phyloP scores from a whole-genome alignment of 2,329 filamentous ascomycete genomes.

The Lachnellula cervina region DNA sequence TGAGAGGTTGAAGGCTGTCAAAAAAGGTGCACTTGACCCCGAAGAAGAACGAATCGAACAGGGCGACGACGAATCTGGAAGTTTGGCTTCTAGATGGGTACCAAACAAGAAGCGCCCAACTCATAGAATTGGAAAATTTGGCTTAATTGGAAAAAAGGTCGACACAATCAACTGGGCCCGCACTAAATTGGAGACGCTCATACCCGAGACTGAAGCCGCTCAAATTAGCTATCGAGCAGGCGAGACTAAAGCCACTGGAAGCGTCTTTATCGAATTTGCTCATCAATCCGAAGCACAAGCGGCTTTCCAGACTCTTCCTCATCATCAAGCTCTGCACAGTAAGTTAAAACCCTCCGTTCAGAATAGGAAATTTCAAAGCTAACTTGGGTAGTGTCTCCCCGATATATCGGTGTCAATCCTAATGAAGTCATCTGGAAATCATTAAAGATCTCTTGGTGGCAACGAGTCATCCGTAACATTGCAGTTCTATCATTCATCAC shows the following conservation, averaged over 20 bases:
- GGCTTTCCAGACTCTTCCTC: slow-evolving; percentile 80
- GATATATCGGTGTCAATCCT: slow-evolving; percentile 78
- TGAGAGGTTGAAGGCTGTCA: slow-evolving; percentile 61
- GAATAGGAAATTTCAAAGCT: slow-evolving; percentile 30
- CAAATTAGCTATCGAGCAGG: slow-evolving; percentile 64
- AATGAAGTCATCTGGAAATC: slow-evolving; percentile 85
- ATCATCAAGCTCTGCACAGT: slow-evolving; percentile 74
- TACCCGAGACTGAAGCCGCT: slow-evolving; percentile 63
- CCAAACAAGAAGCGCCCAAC: slow-evolving; percentile 68
- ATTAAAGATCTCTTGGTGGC: slow-evolving; percentile 80
- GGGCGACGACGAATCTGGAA: slow-evolving; percentile 62
- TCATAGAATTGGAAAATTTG: slow-evolving; percentile 65
- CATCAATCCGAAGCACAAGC: slow-evolving; percentile 78
- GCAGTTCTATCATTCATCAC: slow-evolving; percentile 66
- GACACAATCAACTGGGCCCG: slow-evolving; percentile 93
- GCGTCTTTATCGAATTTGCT: slow-evolving; percentile 88
- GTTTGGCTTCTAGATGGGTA: slow-evolving; percentile 70
- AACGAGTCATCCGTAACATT: slow-evolving; percentile 69
- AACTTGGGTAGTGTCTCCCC: slow-evolving; percentile 57
- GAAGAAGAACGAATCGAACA: slow-evolving; percentile 42
- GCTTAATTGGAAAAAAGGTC: slow-evolving; percentile 76
- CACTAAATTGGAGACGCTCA: slow-evolving; percentile 68
- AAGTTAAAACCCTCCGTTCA: not conserved
- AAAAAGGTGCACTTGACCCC: slow-evolving; percentile 49
- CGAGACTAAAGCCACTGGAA: slow-evolving; percentile 52